Base-by-base conservation (phyloP, 2,329 filamentous ascomycete species). In the Seiridium unicorne region DNA sequence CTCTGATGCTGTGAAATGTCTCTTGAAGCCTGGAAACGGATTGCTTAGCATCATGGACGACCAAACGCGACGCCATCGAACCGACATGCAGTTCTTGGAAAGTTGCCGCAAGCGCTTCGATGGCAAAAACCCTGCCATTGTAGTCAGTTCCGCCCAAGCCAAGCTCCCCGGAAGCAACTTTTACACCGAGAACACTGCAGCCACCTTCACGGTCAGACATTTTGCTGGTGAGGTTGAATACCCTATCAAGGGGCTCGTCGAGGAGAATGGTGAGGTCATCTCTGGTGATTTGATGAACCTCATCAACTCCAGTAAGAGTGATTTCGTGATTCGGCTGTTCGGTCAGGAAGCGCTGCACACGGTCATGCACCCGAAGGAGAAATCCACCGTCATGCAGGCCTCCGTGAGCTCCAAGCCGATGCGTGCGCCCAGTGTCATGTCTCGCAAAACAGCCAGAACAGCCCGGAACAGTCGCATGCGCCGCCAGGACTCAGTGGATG, bases 151-250 rank as follows among this genome's bases (percentile, higher is more conserved):
- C 51, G 81, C 91, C 1, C 93, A 88, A 1, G 85, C 91, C 35
- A 88, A 89, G 64, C 81, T 96, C 34, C 92, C 92, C 5, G 93
- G 93, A 56, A 95, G 91, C 78, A 97, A 97, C 73, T 97, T 97
- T 74, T 80, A 89, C 55, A 94, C 93, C 0, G 89, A 92, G 63
- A 96, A 96, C 74, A 83, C 86, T 0, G 83, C 90, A 0, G 89
- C 92, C 4, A 85, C 85, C 8, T 99, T 99, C 77, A 93, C 93
- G 0, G 88, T 99, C 60, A 93, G 91, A 74, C 95, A 99, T 75
- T 99, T 96, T 74, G 94, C 94, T 44, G 95, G 95, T 55, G 95
- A 98, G 72, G 92, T 99, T 4, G 95, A 99, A 62, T 99, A 99
- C 71, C 89, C 92, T 2, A 85, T 96, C 62, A 89, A 89, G 67